Conservation (phyloP, 2,329 filamentous ascomycete genomes). For the Fusarium heterosporum region DNA sequence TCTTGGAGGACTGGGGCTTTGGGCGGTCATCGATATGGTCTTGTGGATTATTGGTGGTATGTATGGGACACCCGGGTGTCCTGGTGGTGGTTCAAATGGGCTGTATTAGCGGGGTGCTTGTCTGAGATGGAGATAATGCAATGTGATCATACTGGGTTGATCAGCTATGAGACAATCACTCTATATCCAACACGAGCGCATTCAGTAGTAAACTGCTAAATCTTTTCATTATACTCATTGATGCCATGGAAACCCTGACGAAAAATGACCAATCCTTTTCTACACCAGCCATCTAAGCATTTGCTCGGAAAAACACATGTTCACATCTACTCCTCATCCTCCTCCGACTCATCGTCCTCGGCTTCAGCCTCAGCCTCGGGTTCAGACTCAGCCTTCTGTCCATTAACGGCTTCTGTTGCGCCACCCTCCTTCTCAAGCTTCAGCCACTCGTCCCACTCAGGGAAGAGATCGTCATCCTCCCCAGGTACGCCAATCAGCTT, state of each 20-base stretch:
- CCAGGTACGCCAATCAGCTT: constrained; percentile 86
- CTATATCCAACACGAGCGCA: neutral
- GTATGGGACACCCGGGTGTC: constrained; percentile 40
- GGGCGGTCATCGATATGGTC: constrained; percentile 35
- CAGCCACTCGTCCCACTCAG: constrained; percentile 94
- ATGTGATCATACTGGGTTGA: neutral
- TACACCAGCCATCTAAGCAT: constrained; percentile 48
- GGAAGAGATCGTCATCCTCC: constrained; percentile 89
- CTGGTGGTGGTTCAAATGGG: constrained; percentile 27
- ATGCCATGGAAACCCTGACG: constrained; percentile 47
- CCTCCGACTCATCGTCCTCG: constrained; percentile 44
- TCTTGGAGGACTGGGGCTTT: constrained; percentile 30
- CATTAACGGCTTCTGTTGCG: constrained; percentile 40
- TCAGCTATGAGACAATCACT: neutral
- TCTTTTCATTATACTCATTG: constrained; percentile 50
- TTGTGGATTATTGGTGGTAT: constrained; percentile 43
- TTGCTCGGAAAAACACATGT: constrained; percentile 38
- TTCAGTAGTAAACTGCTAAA: constrained; percentile 19
- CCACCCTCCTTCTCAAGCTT: constrained; percentile 80
- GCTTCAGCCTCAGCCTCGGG: constrained; percentile 40
- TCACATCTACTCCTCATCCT: constrained; percentile 44
- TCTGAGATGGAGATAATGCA: neutral
- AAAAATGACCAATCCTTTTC: constrained; percentile 49
- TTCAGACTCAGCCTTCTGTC: constrained; percentile 41
- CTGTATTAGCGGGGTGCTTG: constrained; percentile 15